Percentiles rank a stretch among this genome's conserved stretches.
These are phyloP conservation scores for Tarenaya hassleriana DNA, from an alignment of 345 rosid species.

Conservation along the genomic window DNA sequence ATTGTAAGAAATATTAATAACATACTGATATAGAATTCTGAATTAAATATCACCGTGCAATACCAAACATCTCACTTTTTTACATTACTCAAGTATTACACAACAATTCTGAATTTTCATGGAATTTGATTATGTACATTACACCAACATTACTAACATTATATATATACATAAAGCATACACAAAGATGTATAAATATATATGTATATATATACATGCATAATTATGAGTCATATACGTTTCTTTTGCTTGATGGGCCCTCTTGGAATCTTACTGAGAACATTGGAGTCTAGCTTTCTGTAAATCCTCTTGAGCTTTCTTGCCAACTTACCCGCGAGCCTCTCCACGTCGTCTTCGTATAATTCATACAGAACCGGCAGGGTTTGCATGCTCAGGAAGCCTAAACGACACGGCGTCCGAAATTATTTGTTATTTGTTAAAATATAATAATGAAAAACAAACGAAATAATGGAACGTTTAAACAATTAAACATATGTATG, in stretches of 20 bases:
- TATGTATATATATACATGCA: neutral
- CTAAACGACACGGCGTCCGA: conserved; percentile 25
- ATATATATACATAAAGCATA: neutral
- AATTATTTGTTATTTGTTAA: neutral
- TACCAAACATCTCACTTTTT: too few species aligned
- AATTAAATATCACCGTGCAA: too few species aligned
- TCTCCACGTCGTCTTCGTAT: conserved; percentile 60
- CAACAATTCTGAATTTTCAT: too few species aligned
- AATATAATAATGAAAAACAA: neutral
- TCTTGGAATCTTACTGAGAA: conserved; percentile 81
- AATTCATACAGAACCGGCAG: conserved; percentile 62
- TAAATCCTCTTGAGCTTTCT: conserved; percentile 38
- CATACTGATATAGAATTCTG: too few species aligned
- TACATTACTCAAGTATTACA: too few species aligned
- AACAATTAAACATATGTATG: too few species aligned
- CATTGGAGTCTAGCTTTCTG: conserved; percentile 40
- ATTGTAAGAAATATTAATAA: too few species aligned
- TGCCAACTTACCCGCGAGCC: conserved; percentile 27
- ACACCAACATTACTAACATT: too few species aligned
- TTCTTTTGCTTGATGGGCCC: conserved; percentile 61
- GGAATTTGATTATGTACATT: too few species aligned
- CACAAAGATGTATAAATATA: neutral
- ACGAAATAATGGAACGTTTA: too few species aligned
- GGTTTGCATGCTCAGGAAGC: conserved; percentile 44
- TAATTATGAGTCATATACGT: conserved; percentile 22